A percentile compares a stretch with the other conserved stretches of the same genome.
These are phyloP conservation scores for Phytophthora melonis DNA, from an alignment of 352 stramenopile species.

Conservation along the genomic window DNA sequence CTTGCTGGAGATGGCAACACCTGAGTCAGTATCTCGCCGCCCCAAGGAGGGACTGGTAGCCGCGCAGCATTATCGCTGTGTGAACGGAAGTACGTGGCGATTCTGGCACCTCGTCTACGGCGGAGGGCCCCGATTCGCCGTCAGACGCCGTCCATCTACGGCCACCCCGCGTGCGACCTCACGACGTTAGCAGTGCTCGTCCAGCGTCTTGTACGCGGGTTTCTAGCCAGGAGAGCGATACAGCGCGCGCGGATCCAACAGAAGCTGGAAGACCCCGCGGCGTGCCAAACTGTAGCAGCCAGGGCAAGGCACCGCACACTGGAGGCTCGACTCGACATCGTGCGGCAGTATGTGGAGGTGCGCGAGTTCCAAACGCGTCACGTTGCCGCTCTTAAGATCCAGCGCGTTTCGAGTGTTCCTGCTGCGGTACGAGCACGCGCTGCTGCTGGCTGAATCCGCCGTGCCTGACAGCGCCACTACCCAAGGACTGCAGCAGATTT, in stretches of 20 bases:
- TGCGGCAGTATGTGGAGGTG: slow-evolving; percentile 65
- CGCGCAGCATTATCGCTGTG: slow-evolving; percentile 61
- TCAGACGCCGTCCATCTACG: slow-evolving; percentile 58
- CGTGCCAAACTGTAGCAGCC: slow-evolving; percentile 27
- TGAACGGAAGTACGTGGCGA: slow-evolving; percentile 65
- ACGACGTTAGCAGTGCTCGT: slow-evolving; percentile 44
- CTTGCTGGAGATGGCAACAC: slow-evolving; percentile 22
- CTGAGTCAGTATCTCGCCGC: slow-evolving; percentile 3
- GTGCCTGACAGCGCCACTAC: slow-evolving; percentile 50
- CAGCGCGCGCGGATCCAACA: slow-evolving; percentile 18
- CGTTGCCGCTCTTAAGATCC: slow-evolving; percentile 61
- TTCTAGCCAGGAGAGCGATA: slow-evolving; percentile 47
- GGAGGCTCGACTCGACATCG: slow-evolving; percentile 48
- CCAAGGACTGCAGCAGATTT: slow-evolving; percentile 58
- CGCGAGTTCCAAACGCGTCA: slow-evolving; percentile 69
- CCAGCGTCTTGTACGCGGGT: slow-evolving; percentile 64
- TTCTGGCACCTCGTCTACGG: slow-evolving; percentile 62
- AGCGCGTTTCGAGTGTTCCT: slow-evolving; percentile 62
- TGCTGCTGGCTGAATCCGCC: slow-evolving; percentile 66
- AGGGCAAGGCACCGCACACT: slow-evolving; percentile 34
- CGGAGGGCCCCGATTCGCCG: slow-evolving; percentile 55
- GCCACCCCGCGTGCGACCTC: slow-evolving; percentile 41
- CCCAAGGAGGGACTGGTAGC: slow-evolving; percentile 51
- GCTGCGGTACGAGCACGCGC: slow-evolving; percentile 54
- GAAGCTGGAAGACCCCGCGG: slow-evolving; percentile 39